Evolutionary conservation across 192 early-diverging fungal species (phyloP).

Genomic region (Rhizoclosmatium globosum): DNA sequence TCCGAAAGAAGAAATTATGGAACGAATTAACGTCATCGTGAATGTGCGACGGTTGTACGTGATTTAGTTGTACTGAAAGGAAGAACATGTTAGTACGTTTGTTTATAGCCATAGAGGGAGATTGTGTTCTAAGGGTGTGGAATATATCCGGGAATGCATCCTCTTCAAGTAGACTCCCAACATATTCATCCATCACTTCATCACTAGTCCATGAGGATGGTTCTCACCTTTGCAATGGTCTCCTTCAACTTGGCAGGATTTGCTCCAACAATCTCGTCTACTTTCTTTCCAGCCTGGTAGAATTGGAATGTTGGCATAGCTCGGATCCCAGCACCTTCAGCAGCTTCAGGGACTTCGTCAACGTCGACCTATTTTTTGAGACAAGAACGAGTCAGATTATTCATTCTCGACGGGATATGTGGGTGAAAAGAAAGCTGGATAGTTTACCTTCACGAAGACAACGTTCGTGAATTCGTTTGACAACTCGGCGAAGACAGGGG

Average conservation of each 20-base stretch:
- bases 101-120: not conserved
- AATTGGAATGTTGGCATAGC: conserved; percentile 91
- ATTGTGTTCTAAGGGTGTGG: not conserved
- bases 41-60: not conserved
- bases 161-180: no score
- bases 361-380: conserved; percentile 57
- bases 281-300: conserved; percentile 76
- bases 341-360: conserved; percentile 61
- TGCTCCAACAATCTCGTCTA: conserved; percentile 84
- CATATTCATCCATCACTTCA: no score
- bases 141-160: no score
- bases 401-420: not conserved
- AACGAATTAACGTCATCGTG: not conserved
- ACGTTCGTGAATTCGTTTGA: conserved; percentile 49
- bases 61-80: not conserved
- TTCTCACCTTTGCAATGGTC: conserved; percentile 65
- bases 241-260: conserved; percentile 73
- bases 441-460: conserved; percentile 49
- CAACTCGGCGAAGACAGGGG: conserved; percentile 54
- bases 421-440: conserved; percentile 4
- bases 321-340: conserved; percentile 50
- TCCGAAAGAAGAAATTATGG: not conserved
- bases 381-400: conserved; percentile 32
- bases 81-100: not conserved
- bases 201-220: no score